Evolutionary conservation across 78 protist species (phyloP).

Genomic region (Salpingoeca rosetta): DNA sequence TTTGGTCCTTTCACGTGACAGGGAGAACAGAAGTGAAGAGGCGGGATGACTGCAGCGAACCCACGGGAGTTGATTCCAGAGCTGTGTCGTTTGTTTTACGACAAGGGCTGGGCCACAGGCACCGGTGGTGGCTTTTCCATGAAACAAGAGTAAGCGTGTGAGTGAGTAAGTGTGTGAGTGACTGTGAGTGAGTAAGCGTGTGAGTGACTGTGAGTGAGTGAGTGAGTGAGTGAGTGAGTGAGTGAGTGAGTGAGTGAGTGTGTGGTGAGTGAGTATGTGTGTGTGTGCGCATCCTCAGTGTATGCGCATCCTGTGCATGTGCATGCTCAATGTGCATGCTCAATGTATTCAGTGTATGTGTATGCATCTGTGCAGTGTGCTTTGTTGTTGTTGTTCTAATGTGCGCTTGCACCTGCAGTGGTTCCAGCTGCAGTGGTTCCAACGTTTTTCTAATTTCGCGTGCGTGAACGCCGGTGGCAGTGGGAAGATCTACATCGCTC

Average conservation of each 20-base stretch:
- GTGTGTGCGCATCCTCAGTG: not conserved
- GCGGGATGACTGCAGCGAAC: too few relatives aligned
- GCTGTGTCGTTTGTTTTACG: conserved; percentile 57
- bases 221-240: too few relatives aligned
- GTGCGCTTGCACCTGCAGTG: too few relatives aligned
- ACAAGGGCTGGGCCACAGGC: conserved; percentile 64
- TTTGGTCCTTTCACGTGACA: too few relatives aligned
- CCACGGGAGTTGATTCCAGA: conserved; percentile 58
- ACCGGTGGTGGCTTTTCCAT: conserved; percentile 71
- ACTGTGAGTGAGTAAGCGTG: too few relatives aligned
- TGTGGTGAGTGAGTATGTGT: not conserved
- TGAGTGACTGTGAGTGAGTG: too few relatives aligned
- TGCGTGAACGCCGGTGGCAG: conserved; percentile 9
- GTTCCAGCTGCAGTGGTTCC: not conserved
- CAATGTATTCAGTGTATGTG: too few relatives aligned
- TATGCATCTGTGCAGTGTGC: not conserved
- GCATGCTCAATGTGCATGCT: not conserved
- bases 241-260: too few relatives aligned
- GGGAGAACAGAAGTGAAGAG: too few relatives aligned
- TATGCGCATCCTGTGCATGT: not conserved
- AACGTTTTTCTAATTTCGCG: not conserved
- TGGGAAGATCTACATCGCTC: conserved; percentile 67
- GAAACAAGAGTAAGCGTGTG: conserved; percentile 11
- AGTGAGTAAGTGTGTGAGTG: not conserved
- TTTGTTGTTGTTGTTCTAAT: too few relatives aligned